Conservation (phyloP, 1,284 basidiomycete species). For the Amylostereum chailletii region DNA sequence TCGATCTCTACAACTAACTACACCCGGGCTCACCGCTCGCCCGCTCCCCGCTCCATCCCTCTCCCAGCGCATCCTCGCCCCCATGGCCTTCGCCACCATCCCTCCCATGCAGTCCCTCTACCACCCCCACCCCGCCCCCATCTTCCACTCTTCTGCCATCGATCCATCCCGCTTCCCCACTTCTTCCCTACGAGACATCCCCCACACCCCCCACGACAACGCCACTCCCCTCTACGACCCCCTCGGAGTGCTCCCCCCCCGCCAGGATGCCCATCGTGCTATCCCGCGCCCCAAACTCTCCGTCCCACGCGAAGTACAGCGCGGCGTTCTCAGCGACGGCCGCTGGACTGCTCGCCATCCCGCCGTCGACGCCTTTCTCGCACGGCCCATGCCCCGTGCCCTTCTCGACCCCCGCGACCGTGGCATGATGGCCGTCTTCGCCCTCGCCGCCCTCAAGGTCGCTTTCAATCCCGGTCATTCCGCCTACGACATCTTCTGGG, state of each 20-base stretch:
- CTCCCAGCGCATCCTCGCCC: constrained; percentile 1
- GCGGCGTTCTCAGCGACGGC: constrained; percentile 13
- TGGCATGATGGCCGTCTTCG: constrained; percentile 7
- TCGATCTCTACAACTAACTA: constrained; percentile 6
- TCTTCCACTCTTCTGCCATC: background rate
- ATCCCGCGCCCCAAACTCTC: constrained; percentile 1
- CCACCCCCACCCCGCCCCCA: background rate
- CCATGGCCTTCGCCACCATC: constrained; percentile 1
- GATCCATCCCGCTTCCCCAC: constrained; percentile 6
- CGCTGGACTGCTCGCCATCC: constrained; percentile 11
- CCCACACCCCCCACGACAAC: background rate
- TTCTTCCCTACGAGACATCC: constrained; percentile 8
- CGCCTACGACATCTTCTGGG: constrained; percentile 11
- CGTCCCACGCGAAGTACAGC: constrained; percentile 4
- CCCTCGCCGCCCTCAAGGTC: constrained; percentile 11
- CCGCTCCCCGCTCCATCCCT: constrained; percentile 2
- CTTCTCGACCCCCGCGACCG: constrained; percentile 1
- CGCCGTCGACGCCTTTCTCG: constrained; percentile 7
- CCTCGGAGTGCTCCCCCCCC: constrained; percentile 8
- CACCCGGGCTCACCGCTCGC: constrained; percentile 5
- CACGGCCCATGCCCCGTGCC: constrained; percentile 5
- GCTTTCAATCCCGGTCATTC: constrained; percentile 10
- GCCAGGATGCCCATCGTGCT: constrained; percentile 3
- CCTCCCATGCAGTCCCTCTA: constrained; percentile 4
- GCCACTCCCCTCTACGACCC: constrained; percentile 9